Base-by-base conservation (phyloP, 2,329 filamentous ascomycete genomes). In the Fonsecaea monophora region DNA sequence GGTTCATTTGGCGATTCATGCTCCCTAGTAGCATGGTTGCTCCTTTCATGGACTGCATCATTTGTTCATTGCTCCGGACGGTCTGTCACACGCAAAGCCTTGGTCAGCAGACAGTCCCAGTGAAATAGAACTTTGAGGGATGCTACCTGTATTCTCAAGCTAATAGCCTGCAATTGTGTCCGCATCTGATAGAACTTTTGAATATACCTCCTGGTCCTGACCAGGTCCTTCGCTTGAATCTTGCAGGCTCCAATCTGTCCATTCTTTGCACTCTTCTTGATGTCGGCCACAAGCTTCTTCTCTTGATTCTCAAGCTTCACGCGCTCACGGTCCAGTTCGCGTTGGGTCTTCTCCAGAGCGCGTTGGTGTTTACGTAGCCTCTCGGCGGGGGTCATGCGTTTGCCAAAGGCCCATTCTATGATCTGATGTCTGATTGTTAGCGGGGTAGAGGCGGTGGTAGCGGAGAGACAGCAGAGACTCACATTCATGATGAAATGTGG, bases 31-130 rank as follows among this genome's bases (percentile, higher is more conserved):
- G 89, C 80, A 90, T 89, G 1, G 95, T 98, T 4, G 95, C 95
- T 38, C 95, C 95, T 80, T 97, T 99, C 95, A 99, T 98, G 8
- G 94, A 95, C 80, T 97, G 92, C 94, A 97, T 97, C 95, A 99
- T 99, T 80, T 98, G 94, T 79, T 99, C 95, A 79, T 99, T 99
- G 72, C 94, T 97, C 71, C 95, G 89, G 71, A 98, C 94, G 58
- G 95, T 99, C 92, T 97, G 74, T 25, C 30, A 25, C 18, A 50
- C 18, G 21, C 18, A 50, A 60, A 35, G 7, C 18, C n/a, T 35
- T 48, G 59, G 42, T 66, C 54, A 62, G 56, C 69, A 15, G 45
- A 35, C 13, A 30, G 8, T 40, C 59, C 4, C 32, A n/a, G 8
- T 40, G 45, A 13, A 5, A 15, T 50, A n/a, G 13, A 12, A 9